Base-by-base conservation (phyloP, 2,329 filamentous ascomycete genomes). In the Hypoxylon sp. region DNA sequence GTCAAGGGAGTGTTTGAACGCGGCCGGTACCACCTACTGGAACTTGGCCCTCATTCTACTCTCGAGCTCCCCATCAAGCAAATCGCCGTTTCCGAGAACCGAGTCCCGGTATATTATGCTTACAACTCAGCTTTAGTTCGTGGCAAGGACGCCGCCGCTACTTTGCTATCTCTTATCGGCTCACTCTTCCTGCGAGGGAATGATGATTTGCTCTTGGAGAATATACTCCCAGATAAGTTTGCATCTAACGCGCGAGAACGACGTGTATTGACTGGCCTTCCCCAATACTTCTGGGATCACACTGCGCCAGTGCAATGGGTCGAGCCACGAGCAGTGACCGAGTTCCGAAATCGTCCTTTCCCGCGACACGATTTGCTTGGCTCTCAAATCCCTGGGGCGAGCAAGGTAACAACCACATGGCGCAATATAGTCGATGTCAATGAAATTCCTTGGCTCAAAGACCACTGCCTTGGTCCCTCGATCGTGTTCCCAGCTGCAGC, bases 221-320 rank as follows among this genome's bases (percentile, higher is more conserved):
- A 38, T 38, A 7, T 38, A 38, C n/a, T 38, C 14, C 33, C 33
- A 7, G 33, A 38, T 38, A 16, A 38, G 6, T 28, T 56, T 22
- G 6, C 14, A 6, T 22, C 52, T 6, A 24, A 33, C 14, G 2
- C 33, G 7, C n/a, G 6, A 4, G 4, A 38, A n/a, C 33, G 33
- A 16, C 33, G 33, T 38, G 40, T 55, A 5, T 14, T 52, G 7
- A 9, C 11, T 32, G 33, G 28, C n/a, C 56, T 80, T 1, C 78
- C 79, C 26, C 67, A 66, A 2, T 81, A 81, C 58, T 71, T 73
- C 2, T 80, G 77, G 78, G 73, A 80, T 45, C 76, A 80, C 64
- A 40, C 49, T 5, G 53, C 12, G 1, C 16, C 42, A 4, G 4
- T 55, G 0, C 28, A 63, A 0, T 65, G 58, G 63, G 2, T 36